Percentiles rank a stretch among this genome's conserved stretches.
These are phyloP conservation scores for Strobilomyces confusus DNA, from an alignment of 768 basidiomycete genomes.

Conservation along the genomic window DNA sequence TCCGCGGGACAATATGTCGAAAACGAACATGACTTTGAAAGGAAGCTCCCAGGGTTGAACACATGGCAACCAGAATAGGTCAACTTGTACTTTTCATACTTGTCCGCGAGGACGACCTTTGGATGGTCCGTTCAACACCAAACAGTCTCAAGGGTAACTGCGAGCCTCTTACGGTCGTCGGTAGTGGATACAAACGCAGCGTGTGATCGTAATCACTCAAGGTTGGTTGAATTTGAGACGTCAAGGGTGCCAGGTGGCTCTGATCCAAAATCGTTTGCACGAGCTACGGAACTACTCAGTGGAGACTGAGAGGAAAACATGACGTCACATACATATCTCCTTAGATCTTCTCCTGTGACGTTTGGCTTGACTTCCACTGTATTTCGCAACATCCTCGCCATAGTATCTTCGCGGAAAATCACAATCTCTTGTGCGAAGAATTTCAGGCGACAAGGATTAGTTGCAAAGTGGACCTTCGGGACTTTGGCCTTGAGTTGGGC, in stretches of 20 bases:
- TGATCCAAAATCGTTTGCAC: constrained; percentile 98
- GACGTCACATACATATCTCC: constrained; percentile 70
- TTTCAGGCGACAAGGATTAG: constrained; percentile 91
- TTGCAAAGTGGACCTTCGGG: constrained; percentile 77
- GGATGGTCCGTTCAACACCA: constrained; percentile 6
- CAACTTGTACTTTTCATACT: constrained; percentile 91
- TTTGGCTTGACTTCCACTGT: constrained; percentile 84
- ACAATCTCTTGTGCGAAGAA: constrained; percentile 97
- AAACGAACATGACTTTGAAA: constrained; percentile 79
- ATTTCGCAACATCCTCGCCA: constrained; percentile 92
- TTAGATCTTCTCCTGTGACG: constrained; percentile 73
- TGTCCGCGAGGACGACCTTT: constrained; percentile 91
- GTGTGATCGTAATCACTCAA: constrained; percentile 90
- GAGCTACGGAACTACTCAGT: constrained; percentile 47
- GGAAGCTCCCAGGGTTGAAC: constrained; percentile 94
- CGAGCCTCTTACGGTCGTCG: constrained; percentile 72
- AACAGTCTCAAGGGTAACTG: background rate
- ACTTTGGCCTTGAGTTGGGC: constrained; percentile 65
- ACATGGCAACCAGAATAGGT: constrained; percentile 99
- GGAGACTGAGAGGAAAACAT: background rate
- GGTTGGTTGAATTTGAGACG: constrained; percentile 79
- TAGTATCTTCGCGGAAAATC: constrained; percentile 86
- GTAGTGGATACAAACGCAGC: constrained; percentile 89
- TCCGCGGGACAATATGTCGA: constrained; percentile 88
- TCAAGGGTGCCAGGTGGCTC: constrained; percentile 86